Base-by-base conservation (phyloP, 176 grass and related monocot genomes). In the Carex pumila region DNA sequence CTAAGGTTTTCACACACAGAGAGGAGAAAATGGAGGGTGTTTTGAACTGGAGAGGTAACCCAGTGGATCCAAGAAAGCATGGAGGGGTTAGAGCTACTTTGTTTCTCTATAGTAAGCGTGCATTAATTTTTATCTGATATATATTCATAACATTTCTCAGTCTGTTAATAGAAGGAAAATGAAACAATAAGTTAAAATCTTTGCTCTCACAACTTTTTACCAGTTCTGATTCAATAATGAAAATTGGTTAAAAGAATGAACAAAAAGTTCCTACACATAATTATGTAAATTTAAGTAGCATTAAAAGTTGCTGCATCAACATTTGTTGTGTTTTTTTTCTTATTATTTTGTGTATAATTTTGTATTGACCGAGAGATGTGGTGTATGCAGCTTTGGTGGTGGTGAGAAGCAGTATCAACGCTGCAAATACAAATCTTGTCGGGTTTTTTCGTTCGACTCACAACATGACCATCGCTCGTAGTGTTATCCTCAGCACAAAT, bases 1-100 rank as follows among this genome's bases (percentile, higher is more conserved):
- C 22, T 64, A 50, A 64, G 58, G 58, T 60, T 60, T 19, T n/a
- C 15, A 18, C 22, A 21, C 14, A 74, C 5, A 53, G 37, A 76
- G 71, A 76, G 31, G 25, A 7, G 15, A 12, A 37, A 70, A 79
- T 53, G 55, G 79, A 85, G 39, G 79, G 88, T 10, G 83, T 86
- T 61, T 85, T 92, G 61, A 86, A 91, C 73, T 94, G 91, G 94
- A 92, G 86, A 72, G 89, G 91, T 81, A 92, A 56, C 12, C 88
- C 82, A 11, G 77, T 94, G 34, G 68, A 89, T 13, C 83, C 64
- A 62, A 61, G 85, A 75, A 85, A 81, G 61, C 94, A 97, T 85
- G 91, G 94, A 59, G 89, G 94, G 64, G 79, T 93, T 41, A 84
- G 73, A 89, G 87, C 94, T 69, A 83, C 89, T 66, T 84, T 81